Evolutionary conservation across 192 early-diverging fungal genomes (phyloP).

Genomic region (Physocladia obscura): DNA sequence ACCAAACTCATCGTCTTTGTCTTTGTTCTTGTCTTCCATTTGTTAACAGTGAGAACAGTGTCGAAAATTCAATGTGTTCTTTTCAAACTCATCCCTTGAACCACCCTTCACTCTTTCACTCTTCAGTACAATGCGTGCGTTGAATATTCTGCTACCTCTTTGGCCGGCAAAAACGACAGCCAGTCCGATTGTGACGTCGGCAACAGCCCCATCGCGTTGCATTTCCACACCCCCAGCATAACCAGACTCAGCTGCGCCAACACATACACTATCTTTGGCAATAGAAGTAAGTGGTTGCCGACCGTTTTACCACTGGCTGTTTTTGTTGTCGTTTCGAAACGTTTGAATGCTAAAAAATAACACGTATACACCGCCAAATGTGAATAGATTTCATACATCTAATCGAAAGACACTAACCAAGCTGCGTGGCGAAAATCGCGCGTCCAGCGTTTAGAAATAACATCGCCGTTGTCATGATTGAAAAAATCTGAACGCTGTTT

Average conservation of each 20-base stretch:
- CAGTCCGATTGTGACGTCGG: conserved; percentile 93
- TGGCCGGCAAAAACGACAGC: conserved; percentile 81
- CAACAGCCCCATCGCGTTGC: conserved; percentile 90
- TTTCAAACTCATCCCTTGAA: too few species aligned
- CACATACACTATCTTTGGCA: conserved; percentile 82
- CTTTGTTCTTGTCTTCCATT: neutral
- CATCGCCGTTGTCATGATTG: conserved; percentile 94
- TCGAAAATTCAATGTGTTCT: too few species aligned
- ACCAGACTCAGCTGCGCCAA: conserved; percentile 79
- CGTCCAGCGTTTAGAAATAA: conserved; percentile 83
- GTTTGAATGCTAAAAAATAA: conserved; percentile 3
- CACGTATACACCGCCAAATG: neutral
- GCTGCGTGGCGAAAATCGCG: conserved; percentile 66
- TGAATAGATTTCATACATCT: neutral
- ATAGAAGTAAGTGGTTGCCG: conserved; percentile 55
- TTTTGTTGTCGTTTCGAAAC: conserved; percentile 9
- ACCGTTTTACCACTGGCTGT: neutral
- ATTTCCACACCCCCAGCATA: conserved; percentile 86
- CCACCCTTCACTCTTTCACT: neutral
- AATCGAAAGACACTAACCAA: conserved; percentile 10
- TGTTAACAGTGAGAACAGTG: too few species aligned
- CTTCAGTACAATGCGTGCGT: conserved; percentile 1
- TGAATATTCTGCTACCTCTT: conserved; percentile 30
- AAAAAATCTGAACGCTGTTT: conserved; percentile 92
- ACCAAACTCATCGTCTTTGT: conserved; percentile 41